Base-by-base conservation (phyloP, 1,284 basidiomycete genomes). In the Mycena sp. region DNA sequence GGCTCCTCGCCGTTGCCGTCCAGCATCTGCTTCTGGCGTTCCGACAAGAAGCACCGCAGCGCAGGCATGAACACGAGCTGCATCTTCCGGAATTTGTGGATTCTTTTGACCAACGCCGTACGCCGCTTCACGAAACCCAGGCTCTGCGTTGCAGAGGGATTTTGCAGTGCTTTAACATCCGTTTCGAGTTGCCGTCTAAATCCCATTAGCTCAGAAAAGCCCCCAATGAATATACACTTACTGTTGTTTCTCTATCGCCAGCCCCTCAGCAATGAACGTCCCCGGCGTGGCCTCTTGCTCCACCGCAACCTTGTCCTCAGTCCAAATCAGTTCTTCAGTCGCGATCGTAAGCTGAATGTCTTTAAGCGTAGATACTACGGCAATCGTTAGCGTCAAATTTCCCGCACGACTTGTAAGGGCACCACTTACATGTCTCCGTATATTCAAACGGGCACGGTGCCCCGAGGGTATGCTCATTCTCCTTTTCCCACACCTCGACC, bases 11-110 rank as follows among this genome's bases (percentile, higher is more conserved):
- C 59, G 11, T 60, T 60, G 10, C 59, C 59, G 16, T 60, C 59
- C 9, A 60, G 6, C 9, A 60, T 39, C n/a, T 60, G 59, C n/a
- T 18, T 41, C 22, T 60, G 11, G 10, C 25, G 38, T 4, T 60
- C 59, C n/a, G 59, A 22, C 9, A 60, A 9, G 39, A 60, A 44
- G n/a, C 39, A 38, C 11, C 39, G 59, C n/a, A 60, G n/a, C 22
- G n/a, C 38, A 6, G 59, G 59, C 59, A 60, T 60, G 38, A 44
- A 60, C 38, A 60, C 59, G 4, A 13, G 39, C 39, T 60, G 59
- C 7, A 60, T 20, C 39, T 60, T 38, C 3, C 59, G 39, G 38
- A 60, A 60, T 20, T 41, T 60, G 39, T 44, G 22, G 11, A 60
- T 60, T 5, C 34, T 22, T 38, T 60, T 60, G 38, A 60, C 3